Percentiles rank a stretch among this genome's conserved stretches.
phyloP scores from a whole-genome alignment of 148 eudicot species.

The Hydrangea macrophylla region DNA sequence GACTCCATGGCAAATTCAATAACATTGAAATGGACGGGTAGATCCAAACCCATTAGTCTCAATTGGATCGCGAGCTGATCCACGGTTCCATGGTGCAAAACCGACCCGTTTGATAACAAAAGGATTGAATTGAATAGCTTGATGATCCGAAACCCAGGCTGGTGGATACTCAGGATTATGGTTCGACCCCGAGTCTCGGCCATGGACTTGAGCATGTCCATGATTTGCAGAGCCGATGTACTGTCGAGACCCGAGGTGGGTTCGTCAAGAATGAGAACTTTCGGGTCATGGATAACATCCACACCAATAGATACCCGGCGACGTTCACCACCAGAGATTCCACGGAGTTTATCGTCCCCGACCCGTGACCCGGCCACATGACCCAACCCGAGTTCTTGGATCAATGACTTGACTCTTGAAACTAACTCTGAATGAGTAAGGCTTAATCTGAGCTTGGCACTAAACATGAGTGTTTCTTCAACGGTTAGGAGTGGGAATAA shows the following conservation, averaged over 20 bases:
- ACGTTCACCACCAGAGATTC: slow-evolving; percentile 92
- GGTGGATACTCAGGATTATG: slow-evolving; percentile 80
- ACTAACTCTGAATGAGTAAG: slow-evolving; percentile 42
- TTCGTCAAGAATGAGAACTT: slow-evolving; percentile 82
- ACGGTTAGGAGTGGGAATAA: slow-evolving; percentile 91
- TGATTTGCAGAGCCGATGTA: slow-evolving; percentile 80
- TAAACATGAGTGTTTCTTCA: slow-evolving; percentile 77
- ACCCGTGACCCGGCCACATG: slow-evolving; percentile 67
- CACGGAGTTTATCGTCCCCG: slow-evolving; percentile 67
- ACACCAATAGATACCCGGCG: slow-evolving; percentile 94
- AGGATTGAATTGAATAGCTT: slow-evolving; percentile 74
- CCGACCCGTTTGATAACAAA: slow-evolving; percentile 72
- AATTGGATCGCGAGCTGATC: slow-evolving; percentile 54
- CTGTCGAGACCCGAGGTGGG: slow-evolving; percentile 98
- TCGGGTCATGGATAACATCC: slow-evolving; percentile 85
- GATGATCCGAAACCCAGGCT: slow-evolving; percentile 89
- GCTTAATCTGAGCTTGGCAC: slow-evolving; percentile 60
- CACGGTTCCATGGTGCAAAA: slow-evolving; percentile 74
- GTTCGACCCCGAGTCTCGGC: slow-evolving; percentile 77
- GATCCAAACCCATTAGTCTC: slow-evolving; percentile 51
- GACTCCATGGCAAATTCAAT: slow-evolving; percentile 92
- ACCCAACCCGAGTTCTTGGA: slow-evolving; percentile 68
- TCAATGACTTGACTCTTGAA: slow-evolving; percentile 52
- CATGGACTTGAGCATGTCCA: slow-evolving; percentile 85
- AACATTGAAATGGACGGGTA: slow-evolving; percentile 68